Conservation (phyloP, 2,329 filamentous ascomycete species). For the Cordyceps farinosa region DNA sequence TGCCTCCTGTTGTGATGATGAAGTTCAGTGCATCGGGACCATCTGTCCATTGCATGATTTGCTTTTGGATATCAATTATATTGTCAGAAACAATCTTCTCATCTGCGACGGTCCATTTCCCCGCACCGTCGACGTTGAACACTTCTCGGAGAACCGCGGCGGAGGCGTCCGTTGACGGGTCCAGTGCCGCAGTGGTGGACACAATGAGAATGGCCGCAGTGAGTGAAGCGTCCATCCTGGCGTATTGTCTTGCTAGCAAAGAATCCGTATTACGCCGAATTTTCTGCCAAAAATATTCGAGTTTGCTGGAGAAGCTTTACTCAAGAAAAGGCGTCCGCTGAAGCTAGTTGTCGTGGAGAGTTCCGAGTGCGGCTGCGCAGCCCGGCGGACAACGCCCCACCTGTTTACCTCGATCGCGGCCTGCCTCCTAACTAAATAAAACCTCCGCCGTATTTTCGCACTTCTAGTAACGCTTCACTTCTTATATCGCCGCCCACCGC, state of each 20-base stretch:
- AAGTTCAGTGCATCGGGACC: slow-evolving; percentile 62
- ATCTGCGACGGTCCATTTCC: slow-evolving; percentile 67
- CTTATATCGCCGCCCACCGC: background rate
- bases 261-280: background rate
- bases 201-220: slow-evolving; percentile 78
- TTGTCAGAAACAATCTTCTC: slow-evolving; percentile 78
- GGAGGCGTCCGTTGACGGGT: slow-evolving; percentile 75
- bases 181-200: slow-evolving; percentile 81
- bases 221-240: slow-evolving; percentile 40
- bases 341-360: background rate
- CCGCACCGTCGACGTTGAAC: slow-evolving; percentile 62
- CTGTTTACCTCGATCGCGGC: background rate
- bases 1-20: slow-evolving; percentile 86
- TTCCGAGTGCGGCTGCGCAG: background rate
- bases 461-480: background rate
- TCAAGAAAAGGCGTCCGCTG: background rate
- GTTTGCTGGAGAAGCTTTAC: background rate
- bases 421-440: background rate
- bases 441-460: background rate
- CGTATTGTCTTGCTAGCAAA: background rate
- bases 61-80: slow-evolving; percentile 67
- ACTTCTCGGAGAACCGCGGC: slow-evolving; percentile 63
- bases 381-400: slow-evolving; percentile 1
- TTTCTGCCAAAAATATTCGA: too few species aligned
- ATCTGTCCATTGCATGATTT: slow-evolving; percentile 72